Evolutionary conservation across 768 basidiomycete genomes (phyloP).

Genomic region (Suillus hirtellus): DNA sequence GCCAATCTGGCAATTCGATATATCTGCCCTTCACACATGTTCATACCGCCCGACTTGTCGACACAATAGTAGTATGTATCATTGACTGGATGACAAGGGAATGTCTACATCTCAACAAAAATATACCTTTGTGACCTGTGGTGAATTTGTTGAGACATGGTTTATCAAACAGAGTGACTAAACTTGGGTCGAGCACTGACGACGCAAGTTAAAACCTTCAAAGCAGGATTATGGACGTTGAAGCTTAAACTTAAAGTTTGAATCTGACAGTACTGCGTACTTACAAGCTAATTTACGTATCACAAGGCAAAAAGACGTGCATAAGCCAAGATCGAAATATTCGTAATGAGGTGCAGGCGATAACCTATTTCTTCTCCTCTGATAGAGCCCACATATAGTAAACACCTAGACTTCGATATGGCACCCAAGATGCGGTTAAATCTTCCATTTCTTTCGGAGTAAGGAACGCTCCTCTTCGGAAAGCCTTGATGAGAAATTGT

Average conservation of each 20-base stretch:
- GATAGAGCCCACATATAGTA: constrained; percentile 90
- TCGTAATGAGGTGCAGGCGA: background rate
- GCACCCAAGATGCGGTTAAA: constrained; percentile 75
- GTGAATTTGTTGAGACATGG: background rate
- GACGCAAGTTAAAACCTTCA: background rate
- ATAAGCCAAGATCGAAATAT: background rate
- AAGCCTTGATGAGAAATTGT: constrained; percentile 15
- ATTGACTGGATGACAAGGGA: background rate
- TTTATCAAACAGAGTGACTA: background rate
- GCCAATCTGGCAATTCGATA: background rate
- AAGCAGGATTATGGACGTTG: background rate
- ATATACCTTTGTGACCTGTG: background rate
- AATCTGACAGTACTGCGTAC: background rate
- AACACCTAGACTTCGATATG: constrained; percentile 83
- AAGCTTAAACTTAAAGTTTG: background rate
- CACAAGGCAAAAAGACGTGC: background rate
- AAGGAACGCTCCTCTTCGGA: constrained; percentile 62
- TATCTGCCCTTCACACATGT: background rate
- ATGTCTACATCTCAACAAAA: background rate
- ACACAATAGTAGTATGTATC: background rate
- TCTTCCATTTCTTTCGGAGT: constrained; percentile 82
- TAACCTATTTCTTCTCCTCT: constrained; percentile 31
- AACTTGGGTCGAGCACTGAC: background rate
- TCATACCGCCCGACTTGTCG: background rate
- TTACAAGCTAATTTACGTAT: background rate